A percentile compares a stretch with the other conserved stretches of the same genome.
Conservation (phyloP, 1,139 yeast species). For the Candida sp. region DNA sequence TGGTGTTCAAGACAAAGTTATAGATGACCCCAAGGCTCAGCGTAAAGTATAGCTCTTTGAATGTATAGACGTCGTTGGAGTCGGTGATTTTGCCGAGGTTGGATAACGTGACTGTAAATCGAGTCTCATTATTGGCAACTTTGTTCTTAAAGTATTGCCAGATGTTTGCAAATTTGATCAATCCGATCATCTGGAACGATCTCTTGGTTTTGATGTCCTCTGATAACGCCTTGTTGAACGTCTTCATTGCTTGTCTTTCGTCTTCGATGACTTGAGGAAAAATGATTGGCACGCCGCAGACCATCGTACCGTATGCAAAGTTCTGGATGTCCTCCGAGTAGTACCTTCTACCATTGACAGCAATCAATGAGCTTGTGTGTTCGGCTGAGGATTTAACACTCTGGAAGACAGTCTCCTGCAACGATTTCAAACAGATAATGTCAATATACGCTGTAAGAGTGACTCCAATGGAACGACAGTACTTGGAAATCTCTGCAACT, state of each 20-base stretch:
- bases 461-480: constrained; percentile 22
- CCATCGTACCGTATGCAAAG: constrained; percentile 24
- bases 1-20: constrained; percentile 23
- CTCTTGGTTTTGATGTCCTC: constrained; percentile 14
- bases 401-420: constrained; percentile 26
- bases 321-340: constrained; percentile 18
- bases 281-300: constrained; percentile 19
- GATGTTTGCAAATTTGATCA: constrained; percentile 17
- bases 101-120: constrained; percentile 23
- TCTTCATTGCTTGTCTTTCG: constrained; percentile 15
- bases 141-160: constrained; percentile 15
- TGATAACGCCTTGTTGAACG: constrained; percentile 17
- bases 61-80: constrained; percentile 13
- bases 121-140: constrained; percentile 15
- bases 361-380: constrained; percentile 20
- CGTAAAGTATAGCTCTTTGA: constrained; percentile 23
- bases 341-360: constrained; percentile 33
- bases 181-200: constrained; percentile 19
- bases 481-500: constrained; percentile 15
- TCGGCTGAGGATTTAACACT: constrained; percentile 11
- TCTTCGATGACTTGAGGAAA: constrained; percentile 15
- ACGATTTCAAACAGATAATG: constrained; percentile 21
- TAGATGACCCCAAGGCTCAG: constrained; percentile 24
- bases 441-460: constrained; percentile 33
- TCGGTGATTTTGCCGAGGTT: constrained; percentile 23